Evolutionary conservation across 164 flowering plant genomes (phyloP).

Genomic region (Aristolochia californica): DNA sequence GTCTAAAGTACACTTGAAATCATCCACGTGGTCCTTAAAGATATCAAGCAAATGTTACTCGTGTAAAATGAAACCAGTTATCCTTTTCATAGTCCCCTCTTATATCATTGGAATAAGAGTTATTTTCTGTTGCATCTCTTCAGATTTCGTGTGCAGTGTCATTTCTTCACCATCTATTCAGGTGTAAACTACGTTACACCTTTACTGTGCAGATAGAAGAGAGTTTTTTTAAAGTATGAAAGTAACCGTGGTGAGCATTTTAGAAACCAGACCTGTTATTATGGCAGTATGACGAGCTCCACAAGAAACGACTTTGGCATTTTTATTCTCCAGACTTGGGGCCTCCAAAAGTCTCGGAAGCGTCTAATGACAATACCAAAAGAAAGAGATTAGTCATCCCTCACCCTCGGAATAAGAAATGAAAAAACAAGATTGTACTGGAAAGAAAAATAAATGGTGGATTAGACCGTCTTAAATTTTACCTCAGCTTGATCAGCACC

Average conservation of each 20-base stretch:
- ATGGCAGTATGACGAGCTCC: constrained; percentile 82
- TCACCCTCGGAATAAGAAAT: constrained; percentile 18
- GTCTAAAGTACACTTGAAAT: too few relatives aligned
- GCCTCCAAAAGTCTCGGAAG: constrained; percentile 68
- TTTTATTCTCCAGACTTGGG: constrained; percentile 46
- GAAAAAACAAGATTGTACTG: background rate
- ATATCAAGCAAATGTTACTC: too few relatives aligned
- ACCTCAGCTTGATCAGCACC: constrained; percentile 97
- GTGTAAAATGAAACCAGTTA: too few relatives aligned
- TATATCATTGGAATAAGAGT: too few relatives aligned
- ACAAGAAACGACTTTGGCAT: constrained; percentile 55
- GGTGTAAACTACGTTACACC: constrained; percentile 14
- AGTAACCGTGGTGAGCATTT: too few relatives aligned
- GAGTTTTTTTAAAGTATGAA: too few relatives aligned
- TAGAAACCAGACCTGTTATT: constrained; percentile 34
- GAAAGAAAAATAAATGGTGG: background rate
- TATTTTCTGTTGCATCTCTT: too few relatives aligned
- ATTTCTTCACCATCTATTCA: too few relatives aligned
- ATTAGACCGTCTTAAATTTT: constrained; percentile 1
- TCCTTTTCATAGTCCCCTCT: too few relatives aligned
- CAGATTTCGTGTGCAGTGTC: too few relatives aligned
- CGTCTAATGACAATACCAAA: constrained; percentile 26
- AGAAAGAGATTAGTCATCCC: constrained; percentile 19
- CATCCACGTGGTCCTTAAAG: too few relatives aligned
- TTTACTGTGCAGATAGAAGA: too few relatives aligned